phyloP scores from a whole-genome alignment of 2,329 filamentous ascomycete species.

The Hysterium pulicare region DNA sequence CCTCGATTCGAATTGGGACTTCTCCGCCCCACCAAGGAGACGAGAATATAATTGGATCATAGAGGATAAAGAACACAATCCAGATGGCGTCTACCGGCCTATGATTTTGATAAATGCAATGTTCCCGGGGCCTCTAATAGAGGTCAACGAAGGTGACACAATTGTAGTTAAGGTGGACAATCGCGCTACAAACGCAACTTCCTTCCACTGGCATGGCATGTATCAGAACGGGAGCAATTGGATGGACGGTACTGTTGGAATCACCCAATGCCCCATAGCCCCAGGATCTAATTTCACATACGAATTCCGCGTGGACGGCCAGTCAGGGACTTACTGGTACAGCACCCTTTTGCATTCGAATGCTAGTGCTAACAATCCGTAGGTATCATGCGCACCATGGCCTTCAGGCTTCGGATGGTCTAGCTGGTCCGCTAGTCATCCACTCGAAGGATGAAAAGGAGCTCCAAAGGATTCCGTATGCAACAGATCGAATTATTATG shows the following conservation, averaged over 20 bases:
- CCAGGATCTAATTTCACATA: slow-evolving; percentile 65
- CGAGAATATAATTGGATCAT: slow-evolving; percentile 62
- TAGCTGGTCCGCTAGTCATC: slow-evolving; percentile 62
- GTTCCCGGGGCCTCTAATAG: slow-evolving; percentile 40
- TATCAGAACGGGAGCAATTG: slow-evolving; percentile 66
- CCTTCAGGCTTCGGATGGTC: slow-evolving; percentile 68
- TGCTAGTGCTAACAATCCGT: no score
- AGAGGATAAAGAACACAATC: slow-evolving; percentile 55
- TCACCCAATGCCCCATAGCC: slow-evolving; percentile 65
- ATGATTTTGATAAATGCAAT: slow-evolving; percentile 42
- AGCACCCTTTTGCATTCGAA: no score
- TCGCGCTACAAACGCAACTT: slow-evolving; percentile 56
- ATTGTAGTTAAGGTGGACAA: slow-evolving; percentile 65
- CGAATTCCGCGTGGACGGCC: slow-evolving; percentile 56
- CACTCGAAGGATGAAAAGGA: slow-evolving; percentile 49
- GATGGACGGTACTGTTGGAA: slow-evolving; percentile 67
- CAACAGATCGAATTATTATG: slow-evolving; percentile 59
- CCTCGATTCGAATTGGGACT: slow-evolving; percentile 57
- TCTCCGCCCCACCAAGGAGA: slow-evolving; percentile 46
- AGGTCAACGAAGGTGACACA: slow-evolving; percentile 60
- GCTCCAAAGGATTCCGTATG: slow-evolving; percentile 41
- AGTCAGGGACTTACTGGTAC: slow-evolving; percentile 71
- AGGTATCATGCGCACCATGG: slow-evolving; percentile 70
- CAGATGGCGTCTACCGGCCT: slow-evolving; percentile 48
- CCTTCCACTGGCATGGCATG: slow-evolving; percentile 68